Base-by-base conservation (phyloP, 2,329 filamentous ascomycete genomes). In the Chaetomiaceae sp. region DNA sequence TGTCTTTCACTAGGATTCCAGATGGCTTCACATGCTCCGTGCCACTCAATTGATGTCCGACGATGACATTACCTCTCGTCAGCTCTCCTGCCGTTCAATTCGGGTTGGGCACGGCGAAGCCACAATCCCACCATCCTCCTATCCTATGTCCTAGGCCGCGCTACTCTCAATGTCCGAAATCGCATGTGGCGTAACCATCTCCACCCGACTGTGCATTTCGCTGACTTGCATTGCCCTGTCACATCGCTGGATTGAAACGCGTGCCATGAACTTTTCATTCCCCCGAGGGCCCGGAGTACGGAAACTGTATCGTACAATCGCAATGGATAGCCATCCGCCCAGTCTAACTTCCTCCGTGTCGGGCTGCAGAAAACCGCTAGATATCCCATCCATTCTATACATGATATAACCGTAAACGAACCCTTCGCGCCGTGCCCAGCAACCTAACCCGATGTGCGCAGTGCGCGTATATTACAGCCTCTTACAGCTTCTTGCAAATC, bases 401-500 rank as follows among this genome's bases (percentile, higher is more conserved):
- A 55, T 59, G 50, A 58, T 56, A 60, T 58, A 51, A 60, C 59
- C 56, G 48, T 57, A 57, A 57, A 56, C 51, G 57, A 58, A 58
- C 56, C 62, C 43, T 53, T 55, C 53, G 43, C 58, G 52, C 53
- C 56, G 51, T 60, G 53, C 61, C 61, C 54, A 57, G 54, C 55
- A 55, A 58, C 58, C 55, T 21, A 55, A 59, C 53, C 55, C 53
- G 16, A 55, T 55, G 45, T 44, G 41, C 55, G 49, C 49, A 52
- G 53, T 48, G 51, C 42, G 34, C 51, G 42, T 33, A 46, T 63
- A 72, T 88, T 90, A 97, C 76, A 96, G 80, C 79, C 90, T 62
- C 71, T 88, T 90, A 97, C 76, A 96, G 80, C 79, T 90, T 90
- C 69, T 91, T 90, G 73, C 84, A 85, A 65, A 97, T 85, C 84